A percentile compares a stretch with the other conserved stretches of the same genome.
Conservation (phyloP, 2,329 filamentous ascomycete species). For the Claviceps quebecensis region DNA sequence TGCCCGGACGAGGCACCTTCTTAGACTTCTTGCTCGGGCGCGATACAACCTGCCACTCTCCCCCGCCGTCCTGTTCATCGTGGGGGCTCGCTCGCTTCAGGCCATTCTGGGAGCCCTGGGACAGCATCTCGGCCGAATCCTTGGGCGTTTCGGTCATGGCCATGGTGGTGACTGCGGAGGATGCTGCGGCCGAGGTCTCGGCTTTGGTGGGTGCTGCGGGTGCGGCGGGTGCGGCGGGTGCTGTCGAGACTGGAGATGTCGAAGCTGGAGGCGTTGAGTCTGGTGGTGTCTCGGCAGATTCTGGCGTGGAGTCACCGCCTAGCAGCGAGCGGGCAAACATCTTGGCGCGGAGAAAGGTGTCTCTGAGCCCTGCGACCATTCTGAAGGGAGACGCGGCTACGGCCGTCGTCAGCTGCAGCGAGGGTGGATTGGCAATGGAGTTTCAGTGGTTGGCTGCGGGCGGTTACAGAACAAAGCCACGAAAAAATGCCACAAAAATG, state of each 20-base stretch:
- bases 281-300: neutral
- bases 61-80: slow-evolving; percentile 21
- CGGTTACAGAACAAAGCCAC: neutral
- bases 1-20: slow-evolving; percentile 42
- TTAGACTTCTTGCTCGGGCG: slow-evolving; percentile 44
- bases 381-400: neutral
- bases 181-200: neutral
- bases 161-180: slow-evolving; percentile 5
- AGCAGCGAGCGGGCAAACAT: slow-evolving; percentile 8
- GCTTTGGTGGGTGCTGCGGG: neutral
- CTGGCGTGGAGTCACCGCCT: slow-evolving; percentile 2
- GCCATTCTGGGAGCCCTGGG: slow-evolving; percentile 22
- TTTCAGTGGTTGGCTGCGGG: neutral
- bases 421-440: neutral
- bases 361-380: slow-evolving; percentile 9
- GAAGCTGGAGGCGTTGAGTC: neutral
- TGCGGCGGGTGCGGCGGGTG: neutral
- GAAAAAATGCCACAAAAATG: too few relatives aligned
- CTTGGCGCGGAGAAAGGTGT: slow-evolving; percentile 10
- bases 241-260: neutral
- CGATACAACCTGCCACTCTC: slow-evolving; percentile 42
- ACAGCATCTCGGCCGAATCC: slow-evolving; percentile 7
- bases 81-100: slow-evolving; percentile 37
- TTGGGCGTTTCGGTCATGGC: slow-evolving; percentile 4
- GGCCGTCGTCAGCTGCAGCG: neutral